A percentile compares a stretch with the other conserved stretches of the same genome.
phyloP scores from a whole-genome alignment of 1,284 basidiomycete species.

The Rhodotorula sp. region DNA sequence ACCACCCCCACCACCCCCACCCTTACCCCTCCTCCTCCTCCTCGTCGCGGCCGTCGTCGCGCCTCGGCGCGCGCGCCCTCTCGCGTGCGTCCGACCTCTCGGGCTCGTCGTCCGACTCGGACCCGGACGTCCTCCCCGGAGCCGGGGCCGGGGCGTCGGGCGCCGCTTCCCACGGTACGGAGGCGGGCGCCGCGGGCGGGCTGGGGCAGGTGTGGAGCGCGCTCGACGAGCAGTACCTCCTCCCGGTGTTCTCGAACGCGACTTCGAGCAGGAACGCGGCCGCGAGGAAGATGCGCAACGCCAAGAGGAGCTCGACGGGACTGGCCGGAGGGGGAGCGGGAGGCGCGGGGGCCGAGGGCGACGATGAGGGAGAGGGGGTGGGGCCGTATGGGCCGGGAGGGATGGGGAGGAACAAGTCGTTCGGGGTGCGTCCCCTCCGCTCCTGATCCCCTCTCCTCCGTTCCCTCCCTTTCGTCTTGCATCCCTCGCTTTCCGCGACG shows the following conservation, averaged over 20 bases:
- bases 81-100: conserved; percentile 7
- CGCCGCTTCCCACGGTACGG: too few species aligned
- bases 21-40: too few species aligned
- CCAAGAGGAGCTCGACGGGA: conserved; percentile 3
- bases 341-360: conserved; percentile 6
- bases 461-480: background rate
- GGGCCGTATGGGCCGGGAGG: conserved; percentile 1
- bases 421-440: conserved; percentile 3
- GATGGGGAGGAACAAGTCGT: conserved; percentile 7
- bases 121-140: conserved; percentile 32
- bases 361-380: background rate
- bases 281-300: conserved; percentile 44
- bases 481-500: too few species aligned
- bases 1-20: conserved; percentile 1
- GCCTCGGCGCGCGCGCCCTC: background rate
- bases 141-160: background rate
- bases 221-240: conserved; percentile 88
- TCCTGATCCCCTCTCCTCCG: too few species aligned
- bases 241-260: conserved; percentile 83
- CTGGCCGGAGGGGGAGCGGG: background rate
- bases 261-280: conserved; percentile 54
- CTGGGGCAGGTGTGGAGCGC: conserved; percentile 49
- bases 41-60: background rate
- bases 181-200: background rate
- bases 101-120: conserved; percentile 23